These are phyloP conservation scores for Silene conica DNA, from an alignment of 148 eudicot genomes.

Conservation along the genomic window DNA sequence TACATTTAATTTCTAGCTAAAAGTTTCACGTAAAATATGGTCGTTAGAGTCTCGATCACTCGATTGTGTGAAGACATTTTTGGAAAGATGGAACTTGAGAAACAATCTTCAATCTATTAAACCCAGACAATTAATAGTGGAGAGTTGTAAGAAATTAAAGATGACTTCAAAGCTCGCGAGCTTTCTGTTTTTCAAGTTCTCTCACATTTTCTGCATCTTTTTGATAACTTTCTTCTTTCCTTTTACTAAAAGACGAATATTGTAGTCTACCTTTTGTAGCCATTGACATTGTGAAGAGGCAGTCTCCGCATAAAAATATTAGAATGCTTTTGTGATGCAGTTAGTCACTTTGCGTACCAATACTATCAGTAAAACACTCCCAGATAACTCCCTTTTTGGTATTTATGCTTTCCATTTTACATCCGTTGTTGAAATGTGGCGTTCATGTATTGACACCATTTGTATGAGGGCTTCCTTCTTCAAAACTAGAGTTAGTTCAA, in stretches of 20 bases:
- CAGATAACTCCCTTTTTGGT: background rate
- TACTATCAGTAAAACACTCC: background rate
- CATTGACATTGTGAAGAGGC: slow-evolving; percentile 20
- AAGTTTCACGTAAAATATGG: too few relatives aligned
- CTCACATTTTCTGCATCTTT: background rate
- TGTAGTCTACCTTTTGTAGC: background rate
- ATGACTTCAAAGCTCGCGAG: slow-evolving; percentile 25
- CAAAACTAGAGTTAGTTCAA: too few relatives aligned
- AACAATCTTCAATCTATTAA: background rate
- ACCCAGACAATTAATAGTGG: slow-evolving; percentile 17
- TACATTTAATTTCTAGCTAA: too few relatives aligned
- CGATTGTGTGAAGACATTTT: too few relatives aligned
- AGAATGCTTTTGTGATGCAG: background rate
- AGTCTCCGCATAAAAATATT: background rate
- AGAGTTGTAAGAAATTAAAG: slow-evolving; percentile 9
- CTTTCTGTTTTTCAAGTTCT: slow-evolving; percentile 12
- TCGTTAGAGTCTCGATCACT: background rate
- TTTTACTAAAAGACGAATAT: background rate
- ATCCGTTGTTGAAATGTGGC: background rate
- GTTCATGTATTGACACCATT: background rate
- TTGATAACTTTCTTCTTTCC: background rate
- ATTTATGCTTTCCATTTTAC: background rate
- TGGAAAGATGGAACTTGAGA: too few relatives aligned
- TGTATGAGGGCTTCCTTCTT: background rate
- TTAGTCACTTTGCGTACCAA: too few relatives aligned